These are phyloP conservation scores for Paecilomyces sp. DNA, from an alignment of 2,329 filamentous ascomycete genomes.

Conservation along the genomic window DNA sequence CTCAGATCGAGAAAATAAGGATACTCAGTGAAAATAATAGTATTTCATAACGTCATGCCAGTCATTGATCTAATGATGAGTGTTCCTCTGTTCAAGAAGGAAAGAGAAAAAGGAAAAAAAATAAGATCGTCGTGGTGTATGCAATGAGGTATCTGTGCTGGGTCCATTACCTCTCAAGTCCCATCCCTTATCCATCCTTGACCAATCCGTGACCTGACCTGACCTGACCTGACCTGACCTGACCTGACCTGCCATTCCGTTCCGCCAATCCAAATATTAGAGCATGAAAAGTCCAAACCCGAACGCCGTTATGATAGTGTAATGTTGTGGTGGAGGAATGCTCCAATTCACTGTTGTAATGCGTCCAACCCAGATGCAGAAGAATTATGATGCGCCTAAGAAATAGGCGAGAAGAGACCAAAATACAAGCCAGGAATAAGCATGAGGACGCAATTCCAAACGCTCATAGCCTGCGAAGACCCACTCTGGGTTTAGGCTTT, in stretches of 20 bases:
- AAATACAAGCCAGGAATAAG: background rate
- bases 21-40: background rate
- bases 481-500: conserved; percentile 27
- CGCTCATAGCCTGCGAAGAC: conserved; percentile 25
- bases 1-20: background rate
- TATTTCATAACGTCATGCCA: background rate
- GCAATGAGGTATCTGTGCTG: background rate
- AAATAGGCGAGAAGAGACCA: background rate
- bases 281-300: background rate
- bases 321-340: background rate
- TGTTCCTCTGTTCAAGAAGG: background rate
- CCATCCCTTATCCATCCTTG: background rate
- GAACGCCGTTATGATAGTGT: background rate
- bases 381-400: background rate
- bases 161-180: background rate
- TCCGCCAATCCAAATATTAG: background rate
- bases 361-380: background rate
- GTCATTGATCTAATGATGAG: background rate
- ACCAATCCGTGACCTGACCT: background rate
- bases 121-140: background rate
- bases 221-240: background rate
- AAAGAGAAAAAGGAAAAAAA: background rate
- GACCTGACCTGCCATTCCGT: background rate
- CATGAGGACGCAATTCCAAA: background rate
- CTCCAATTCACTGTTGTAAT: background rate